phyloP scores from a whole-genome alignment of 1,284 basidiomycete species.

The Coniophora puteana region DNA sequence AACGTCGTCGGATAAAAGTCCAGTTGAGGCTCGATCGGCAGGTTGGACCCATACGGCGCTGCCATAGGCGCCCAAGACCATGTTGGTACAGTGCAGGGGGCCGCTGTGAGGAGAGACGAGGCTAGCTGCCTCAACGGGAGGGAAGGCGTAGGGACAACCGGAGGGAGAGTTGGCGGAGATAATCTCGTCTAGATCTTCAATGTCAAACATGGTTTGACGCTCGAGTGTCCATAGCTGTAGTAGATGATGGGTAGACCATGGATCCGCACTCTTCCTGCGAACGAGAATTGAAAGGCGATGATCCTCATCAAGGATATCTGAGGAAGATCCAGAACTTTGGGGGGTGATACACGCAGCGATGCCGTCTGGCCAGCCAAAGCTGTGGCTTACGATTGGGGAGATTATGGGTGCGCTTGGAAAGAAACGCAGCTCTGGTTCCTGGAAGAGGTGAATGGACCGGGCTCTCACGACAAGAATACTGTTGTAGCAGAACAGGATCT shows the following conservation, averaged over 20 bases:
- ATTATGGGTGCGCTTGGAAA: conserved; percentile 18
- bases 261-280: conserved; percentile 52
- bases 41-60: conserved; percentile 61
- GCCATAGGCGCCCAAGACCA: conserved; percentile 47
- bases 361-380: conserved; percentile 65
- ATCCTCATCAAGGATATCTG: conserved; percentile 1
- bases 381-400: conserved; percentile 38
- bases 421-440: conserved; percentile 31
- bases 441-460: conserved; percentile 53
- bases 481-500: conserved; percentile 44
- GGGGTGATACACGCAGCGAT: conserved; percentile 37
- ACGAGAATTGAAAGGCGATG: conserved; percentile 44
- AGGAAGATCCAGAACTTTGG: conserved; percentile 5
- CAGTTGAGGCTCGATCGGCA: conserved; percentile 33
- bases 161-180: conserved; percentile 32
- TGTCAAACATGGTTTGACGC: no score
- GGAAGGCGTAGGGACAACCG: conserved; percentile 35
- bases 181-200: no score
- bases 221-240: conserved; percentile 45
- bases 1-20: conserved; percentile 25
- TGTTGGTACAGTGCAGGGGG: conserved; percentile 45
- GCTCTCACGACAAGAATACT: conserved; percentile 54
- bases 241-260: conserved; percentile 45
- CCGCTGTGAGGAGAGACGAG: conserved; percentile 39
- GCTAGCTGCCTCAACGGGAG: conserved; percentile 32